These are phyloP conservation scores for Lepidium aucheri DNA, from an alignment of 345 rosid genomes.

Conservation along the genomic window DNA sequence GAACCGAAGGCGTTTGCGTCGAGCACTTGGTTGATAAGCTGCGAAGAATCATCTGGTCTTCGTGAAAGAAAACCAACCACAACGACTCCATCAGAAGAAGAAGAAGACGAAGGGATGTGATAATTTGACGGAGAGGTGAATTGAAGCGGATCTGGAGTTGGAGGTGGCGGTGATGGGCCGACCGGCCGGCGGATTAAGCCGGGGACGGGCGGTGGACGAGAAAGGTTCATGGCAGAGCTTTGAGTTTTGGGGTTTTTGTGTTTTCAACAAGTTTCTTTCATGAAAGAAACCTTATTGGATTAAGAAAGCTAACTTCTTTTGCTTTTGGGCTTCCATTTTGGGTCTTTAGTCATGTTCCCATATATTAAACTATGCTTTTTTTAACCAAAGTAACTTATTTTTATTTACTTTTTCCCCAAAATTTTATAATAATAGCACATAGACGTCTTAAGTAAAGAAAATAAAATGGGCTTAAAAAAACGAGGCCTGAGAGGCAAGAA, in stretches of 20 bases:
- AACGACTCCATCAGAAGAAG: slow-evolving; percentile 37
- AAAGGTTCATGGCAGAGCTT: slow-evolving; percentile 36
- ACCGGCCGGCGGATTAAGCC: slow-evolving; percentile 60
- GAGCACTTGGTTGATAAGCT: slow-evolving; percentile 57
- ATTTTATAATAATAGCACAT: no score
- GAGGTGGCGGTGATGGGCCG: slow-evolving; percentile 2
- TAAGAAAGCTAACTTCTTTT: no score
- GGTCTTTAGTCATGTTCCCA: no score
- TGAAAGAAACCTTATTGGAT: no score
- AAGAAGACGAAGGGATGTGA: slow-evolving; percentile 21
- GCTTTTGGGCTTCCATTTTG: no score
- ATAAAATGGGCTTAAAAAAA: no score
- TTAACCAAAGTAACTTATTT: no score
- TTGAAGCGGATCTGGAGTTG: slow-evolving; percentile 16
- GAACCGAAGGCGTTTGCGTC: slow-evolving; percentile 66
- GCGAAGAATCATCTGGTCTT: slow-evolving; percentile 44
- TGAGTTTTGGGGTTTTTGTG: not conserved
- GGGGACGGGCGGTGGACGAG: slow-evolving; percentile 50
- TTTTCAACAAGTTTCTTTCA: not conserved
- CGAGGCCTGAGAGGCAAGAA: no score
- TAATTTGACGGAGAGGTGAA: slow-evolving; percentile 12
- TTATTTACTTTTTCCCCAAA: no score
- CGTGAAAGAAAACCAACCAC: slow-evolving; percentile 69
- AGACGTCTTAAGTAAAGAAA: no score
- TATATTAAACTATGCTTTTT: no score